Conservation (phyloP, 176 grass and related monocot genomes). For the Saccharum officinarum region DNA sequence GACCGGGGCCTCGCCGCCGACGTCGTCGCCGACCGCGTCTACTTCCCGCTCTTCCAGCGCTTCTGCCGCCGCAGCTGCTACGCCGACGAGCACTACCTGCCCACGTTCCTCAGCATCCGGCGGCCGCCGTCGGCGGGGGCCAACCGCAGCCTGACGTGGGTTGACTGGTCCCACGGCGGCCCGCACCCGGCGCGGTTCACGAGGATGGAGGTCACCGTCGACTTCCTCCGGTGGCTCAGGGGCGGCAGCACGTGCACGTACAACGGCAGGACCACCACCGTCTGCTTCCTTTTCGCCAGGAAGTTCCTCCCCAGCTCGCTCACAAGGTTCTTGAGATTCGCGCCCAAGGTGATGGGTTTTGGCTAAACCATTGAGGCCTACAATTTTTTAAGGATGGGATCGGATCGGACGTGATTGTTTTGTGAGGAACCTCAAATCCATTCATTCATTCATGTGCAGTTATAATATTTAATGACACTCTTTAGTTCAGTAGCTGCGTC, state of each 20-base stretch:
- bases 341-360: slow-evolving; percentile 69
- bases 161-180: slow-evolving; percentile 66
- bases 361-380: slow-evolving; percentile 11
- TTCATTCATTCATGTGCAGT: not conserved
- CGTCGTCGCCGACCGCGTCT: slow-evolving; percentile 42
- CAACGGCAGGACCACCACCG: slow-evolving; percentile 46
- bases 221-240: slow-evolving; percentile 57
- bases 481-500: not conserved
- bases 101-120: slow-evolving; percentile 46
- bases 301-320: slow-evolving; percentile 76
- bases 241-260: slow-evolving; percentile 46
- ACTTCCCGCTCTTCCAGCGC: slow-evolving; percentile 51
- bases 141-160: slow-evolving; percentile 64
- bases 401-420: not conserved
- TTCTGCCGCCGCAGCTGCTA: slow-evolving; percentile 62
- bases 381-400: not conserved
- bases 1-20: slow-evolving; percentile 46
- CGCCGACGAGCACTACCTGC: slow-evolving; percentile 73
- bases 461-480: not conserved
- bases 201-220: slow-evolving; percentile 53
- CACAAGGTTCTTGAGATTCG: slow-evolving; percentile 63
- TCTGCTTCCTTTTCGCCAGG: slow-evolving; percentile 74
- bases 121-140: not conserved
- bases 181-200: slow-evolving; percentile 61
- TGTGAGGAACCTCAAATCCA: not conserved